Evolutionary conservation across 257 asterid species (phyloP).

Genomic region (Scutellaria minor): DNA sequence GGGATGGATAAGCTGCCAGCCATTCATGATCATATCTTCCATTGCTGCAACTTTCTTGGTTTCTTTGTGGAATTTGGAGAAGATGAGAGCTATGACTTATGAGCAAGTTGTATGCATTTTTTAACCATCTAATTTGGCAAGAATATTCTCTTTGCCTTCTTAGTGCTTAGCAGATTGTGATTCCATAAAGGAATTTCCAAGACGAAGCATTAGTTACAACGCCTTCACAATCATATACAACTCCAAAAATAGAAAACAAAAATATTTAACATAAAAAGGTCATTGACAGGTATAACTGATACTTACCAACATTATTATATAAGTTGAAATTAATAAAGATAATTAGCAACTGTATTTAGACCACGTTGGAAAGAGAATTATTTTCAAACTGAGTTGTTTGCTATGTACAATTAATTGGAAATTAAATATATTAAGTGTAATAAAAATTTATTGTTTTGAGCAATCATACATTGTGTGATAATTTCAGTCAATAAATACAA

Average conservation of each 20-base stretch:
- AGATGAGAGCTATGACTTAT: too few species aligned
- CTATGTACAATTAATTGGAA: too few species aligned
- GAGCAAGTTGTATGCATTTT: background rate
- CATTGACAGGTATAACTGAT: background rate
- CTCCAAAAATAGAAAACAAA: conserved; percentile 13
- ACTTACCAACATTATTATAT: background rate
- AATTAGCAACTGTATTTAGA: too few species aligned
- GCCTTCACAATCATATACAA: conserved; percentile 34
- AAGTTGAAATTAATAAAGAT: background rate
- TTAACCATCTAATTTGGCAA: conserved; percentile 21
- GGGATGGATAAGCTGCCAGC: too few species aligned
- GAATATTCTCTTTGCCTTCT: conserved; percentile 37
- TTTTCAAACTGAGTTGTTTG: too few species aligned
- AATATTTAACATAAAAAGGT: background rate
- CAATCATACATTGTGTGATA: too few species aligned
- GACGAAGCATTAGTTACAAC: conserved; percentile 20
- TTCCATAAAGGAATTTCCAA: background rate
- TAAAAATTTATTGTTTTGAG: too few species aligned
- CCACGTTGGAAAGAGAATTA: too few species aligned
- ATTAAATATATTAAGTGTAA: too few species aligned
- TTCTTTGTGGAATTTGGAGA: conserved; percentile 21
- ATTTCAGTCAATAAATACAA: too few species aligned
- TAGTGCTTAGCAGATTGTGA: conserved; percentile 16
- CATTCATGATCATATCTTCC: conserved; percentile 25
- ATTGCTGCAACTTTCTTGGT: background rate